Percentiles rank a stretch among this genome's conserved stretches.
These are phyloP conservation scores for Lippia alba DNA, from an alignment of 305 asterid genomes.

Conservation along the genomic window DNA sequence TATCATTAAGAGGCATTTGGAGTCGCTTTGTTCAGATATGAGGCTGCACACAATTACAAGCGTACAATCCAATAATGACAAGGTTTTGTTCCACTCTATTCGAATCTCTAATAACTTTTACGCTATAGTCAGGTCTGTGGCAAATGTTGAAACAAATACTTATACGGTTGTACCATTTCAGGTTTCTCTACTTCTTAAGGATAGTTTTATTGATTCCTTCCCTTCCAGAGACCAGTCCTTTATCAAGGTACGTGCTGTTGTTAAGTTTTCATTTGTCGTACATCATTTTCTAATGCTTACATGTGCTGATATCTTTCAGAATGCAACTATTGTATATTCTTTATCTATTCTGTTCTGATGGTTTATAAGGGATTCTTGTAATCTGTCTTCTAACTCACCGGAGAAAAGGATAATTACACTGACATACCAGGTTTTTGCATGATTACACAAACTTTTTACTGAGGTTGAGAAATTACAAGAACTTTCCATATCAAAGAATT, in stretches of 20 bases:
- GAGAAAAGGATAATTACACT: too few relatives aligned
- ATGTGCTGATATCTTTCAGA: too few relatives aligned
- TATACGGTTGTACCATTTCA: slow-evolving; percentile 51
- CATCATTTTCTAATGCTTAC: too few relatives aligned
- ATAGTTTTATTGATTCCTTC: slow-evolving; percentile 83
- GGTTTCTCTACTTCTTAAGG: slow-evolving; percentile 90
- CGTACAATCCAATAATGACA: slow-evolving; percentile 77
- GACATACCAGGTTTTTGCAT: too few relatives aligned
- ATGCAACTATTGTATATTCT: too few relatives aligned
- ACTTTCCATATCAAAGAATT: too few relatives aligned
- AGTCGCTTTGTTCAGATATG: slow-evolving; percentile 82
- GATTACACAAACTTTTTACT: too few relatives aligned
- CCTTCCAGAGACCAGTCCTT: slow-evolving; percentile 68
- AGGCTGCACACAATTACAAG: slow-evolving; percentile 86
- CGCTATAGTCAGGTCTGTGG: neutral
- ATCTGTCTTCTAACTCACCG: too few relatives aligned
- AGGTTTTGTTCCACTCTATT: slow-evolving; percentile 48
- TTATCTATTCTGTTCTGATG: too few relatives aligned
- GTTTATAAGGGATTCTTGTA: too few relatives aligned
- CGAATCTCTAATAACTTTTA: slow-evolving; percentile 15
- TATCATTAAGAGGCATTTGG: slow-evolving; percentile 69
- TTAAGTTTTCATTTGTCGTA: too few relatives aligned
- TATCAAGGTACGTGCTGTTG: slow-evolving; percentile 59
- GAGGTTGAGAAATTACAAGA: too few relatives aligned
- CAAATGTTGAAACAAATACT: slow-evolving; percentile 22